Evolutionary conservation across 495 filamentous ascomycete genomes (phyloP).

Genomic region (Penicillium cosmopolitanum): DNA sequence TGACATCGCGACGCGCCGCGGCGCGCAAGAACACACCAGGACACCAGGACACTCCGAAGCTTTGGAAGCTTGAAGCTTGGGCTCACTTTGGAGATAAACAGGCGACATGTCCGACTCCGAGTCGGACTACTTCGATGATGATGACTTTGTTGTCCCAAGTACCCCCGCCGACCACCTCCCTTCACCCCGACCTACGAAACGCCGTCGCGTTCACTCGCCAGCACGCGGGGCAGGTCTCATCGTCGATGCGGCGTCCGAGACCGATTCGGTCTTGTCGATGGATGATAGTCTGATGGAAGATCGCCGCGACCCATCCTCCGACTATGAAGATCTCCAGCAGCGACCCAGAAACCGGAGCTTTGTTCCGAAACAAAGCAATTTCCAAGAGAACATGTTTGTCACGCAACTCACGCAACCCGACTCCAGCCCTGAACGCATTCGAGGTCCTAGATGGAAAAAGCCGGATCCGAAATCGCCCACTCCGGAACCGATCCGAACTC

Average conservation of each 20-base stretch:
- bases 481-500: constrained; percentile 7
- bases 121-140: constrained; percentile 34
- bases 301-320: constrained; percentile 17
- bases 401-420: constrained; percentile 55
- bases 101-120: constrained; percentile 12
- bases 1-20: background rate
- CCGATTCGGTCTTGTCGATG: constrained; percentile 31
- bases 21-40: background rate
- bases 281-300: constrained; percentile 27
- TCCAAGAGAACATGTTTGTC: constrained; percentile 56
- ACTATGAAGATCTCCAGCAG: constrained; percentile 27
- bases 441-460: constrained; percentile 58
- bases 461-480: constrained; percentile 30
- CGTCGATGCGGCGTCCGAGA: constrained; percentile 21
- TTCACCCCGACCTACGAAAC: constrained; percentile 39
- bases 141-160: constrained; percentile 39
- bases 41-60: background rate
- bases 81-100: background rate
- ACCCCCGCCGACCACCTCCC: constrained; percentile 8
- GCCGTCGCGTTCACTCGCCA: constrained; percentile 35
- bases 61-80: background rate
- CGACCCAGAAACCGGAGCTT: constrained; percentile 49
- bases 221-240: constrained; percentile 10
- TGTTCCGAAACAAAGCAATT: constrained; percentile 44
- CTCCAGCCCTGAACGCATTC: constrained; percentile 56